Conservation (phyloP, 306 rosid species). For the Cucurbita pepo region DNA sequence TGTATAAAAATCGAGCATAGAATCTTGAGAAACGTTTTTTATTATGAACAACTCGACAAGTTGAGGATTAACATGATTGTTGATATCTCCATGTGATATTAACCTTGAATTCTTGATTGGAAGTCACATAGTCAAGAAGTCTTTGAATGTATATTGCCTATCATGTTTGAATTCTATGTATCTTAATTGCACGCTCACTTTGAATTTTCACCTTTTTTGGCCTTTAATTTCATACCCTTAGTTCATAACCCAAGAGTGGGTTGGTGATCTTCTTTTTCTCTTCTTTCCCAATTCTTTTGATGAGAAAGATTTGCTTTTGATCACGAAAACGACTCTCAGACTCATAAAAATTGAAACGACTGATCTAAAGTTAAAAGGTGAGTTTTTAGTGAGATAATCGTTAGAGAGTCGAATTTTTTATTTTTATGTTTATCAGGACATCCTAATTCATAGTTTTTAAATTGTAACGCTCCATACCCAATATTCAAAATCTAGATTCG, state of each 20-base stretch:
- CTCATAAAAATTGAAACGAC: neutral
- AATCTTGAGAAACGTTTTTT: no score
- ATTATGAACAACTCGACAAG: no score
- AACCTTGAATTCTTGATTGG: neutral
- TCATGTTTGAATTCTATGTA: neutral
- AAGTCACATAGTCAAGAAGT: neutral
- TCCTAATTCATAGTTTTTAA: no score
- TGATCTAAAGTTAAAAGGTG: neutral
- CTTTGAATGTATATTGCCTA: neutral
- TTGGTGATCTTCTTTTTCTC: neutral
- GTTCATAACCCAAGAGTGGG: neutral
- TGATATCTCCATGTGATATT: no score
- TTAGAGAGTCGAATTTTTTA: neutral
- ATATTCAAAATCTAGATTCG: no score
- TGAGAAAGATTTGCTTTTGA: neutral
- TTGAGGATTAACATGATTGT: no score
- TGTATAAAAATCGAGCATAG: no score
- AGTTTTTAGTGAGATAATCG: neutral
- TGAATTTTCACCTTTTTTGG: neutral
- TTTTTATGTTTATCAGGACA: neutral
- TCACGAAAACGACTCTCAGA: neutral
- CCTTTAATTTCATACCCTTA: neutral
- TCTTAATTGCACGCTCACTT: neutral
- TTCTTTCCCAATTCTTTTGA: neutral
- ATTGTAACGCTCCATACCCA: no score